phyloP scores from a whole-genome alignment of 768 basidiomycete genomes.

The Coprinopsis cinerea region DNA sequence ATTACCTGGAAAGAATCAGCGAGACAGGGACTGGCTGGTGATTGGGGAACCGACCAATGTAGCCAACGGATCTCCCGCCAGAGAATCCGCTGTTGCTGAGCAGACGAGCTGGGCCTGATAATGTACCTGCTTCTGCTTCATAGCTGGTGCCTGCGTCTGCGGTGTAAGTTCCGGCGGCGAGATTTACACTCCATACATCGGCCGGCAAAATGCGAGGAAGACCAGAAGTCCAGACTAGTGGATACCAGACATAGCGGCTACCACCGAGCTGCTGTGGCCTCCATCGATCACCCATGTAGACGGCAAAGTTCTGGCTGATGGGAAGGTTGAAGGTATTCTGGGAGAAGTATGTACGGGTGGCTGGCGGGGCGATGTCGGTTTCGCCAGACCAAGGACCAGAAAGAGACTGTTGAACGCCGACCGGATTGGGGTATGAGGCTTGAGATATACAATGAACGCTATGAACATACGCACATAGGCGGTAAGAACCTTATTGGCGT shows the following conservation, averaged over 20 bases:
- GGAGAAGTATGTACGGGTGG: slow-evolving; percentile 52
- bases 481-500: slow-evolving; percentile 55
- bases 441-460: not conserved
- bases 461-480: slow-evolving; percentile 46
- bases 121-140: slow-evolving; percentile 47
- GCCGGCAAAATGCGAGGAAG: slow-evolving; percentile 47
- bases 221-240: slow-evolving; percentile 49
- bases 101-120: slow-evolving; percentile 41
- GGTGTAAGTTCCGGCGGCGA: slow-evolving; percentile 44
- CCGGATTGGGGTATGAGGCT: not conserved
- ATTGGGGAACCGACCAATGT: slow-evolving; percentile 36
- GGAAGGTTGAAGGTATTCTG: slow-evolving; percentile 54
- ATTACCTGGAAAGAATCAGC: slow-evolving; percentile 32
- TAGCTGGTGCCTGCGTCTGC: slow-evolving; percentile 47
- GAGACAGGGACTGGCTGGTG: not conserved
- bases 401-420: slow-evolving; percentile 32
- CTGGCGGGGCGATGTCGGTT: slow-evolving; percentile 47
- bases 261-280: slow-evolving; percentile 45
- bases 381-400: slow-evolving; percentile 52
- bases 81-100: slow-evolving; percentile 42
- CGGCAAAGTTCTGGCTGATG: slow-evolving; percentile 38
- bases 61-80: slow-evolving; percentile 49
- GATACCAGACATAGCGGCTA: slow-evolving; percentile 59
- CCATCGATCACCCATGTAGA: slow-evolving; percentile 68
- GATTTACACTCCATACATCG: slow-evolving; percentile 52